Evolutionary conservation across 129 eudicot genomes (phyloP), one percentile per base, ranked within the genome.

Genomic region (Flaveria trinervia): DNA sequence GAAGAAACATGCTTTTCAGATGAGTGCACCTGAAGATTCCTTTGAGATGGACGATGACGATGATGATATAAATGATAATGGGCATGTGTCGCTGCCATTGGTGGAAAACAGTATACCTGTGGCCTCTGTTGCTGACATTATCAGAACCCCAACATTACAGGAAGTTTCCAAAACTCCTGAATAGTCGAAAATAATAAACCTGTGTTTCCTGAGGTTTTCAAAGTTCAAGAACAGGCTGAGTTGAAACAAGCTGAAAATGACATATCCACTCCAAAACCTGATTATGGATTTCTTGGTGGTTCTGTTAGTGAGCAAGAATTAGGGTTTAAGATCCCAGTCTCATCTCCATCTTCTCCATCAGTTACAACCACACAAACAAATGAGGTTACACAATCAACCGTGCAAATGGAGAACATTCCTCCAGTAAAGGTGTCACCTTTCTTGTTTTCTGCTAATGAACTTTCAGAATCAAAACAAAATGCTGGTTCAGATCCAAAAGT

Each of bases 1-100:
- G 68, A 84, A 76, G 75, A 86, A 71, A 65, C 88, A 77, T 9
- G 88, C 88, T 66, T 91, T 91, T 83, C 89, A 82, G 76, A 91
- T 91, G 92, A 83, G 87, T 79, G 94, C 90, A 17, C 84, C 73
- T 77, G 97, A 91, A 83, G 92, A 84, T 79, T 81, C 16, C 48
- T 54, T 73, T 55, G 96, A 90, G 67, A 56, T 87, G 43, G 69
- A 64, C 33, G 69, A 64, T 64, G 69, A 64, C 5, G 77, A 59
- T 66, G 90, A 89, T 70, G 88, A 82, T 70, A 77, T 71, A n/a
- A 70, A 77, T 60, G 73, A 73, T 22, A 85, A 82, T 77, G 90
- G 85, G 44, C 76, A 71, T 51, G 79, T 74, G 51, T 55, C 81
- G 41, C 45, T 71, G 5, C 66, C 77, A 26, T 54, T 33, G 57